Percentiles rank a stretch among this genome's conserved stretches.
These are phyloP conservation scores for Rubia balearica DNA, from an alignment of 305 asterid genomes.

Conservation along the genomic window DNA sequence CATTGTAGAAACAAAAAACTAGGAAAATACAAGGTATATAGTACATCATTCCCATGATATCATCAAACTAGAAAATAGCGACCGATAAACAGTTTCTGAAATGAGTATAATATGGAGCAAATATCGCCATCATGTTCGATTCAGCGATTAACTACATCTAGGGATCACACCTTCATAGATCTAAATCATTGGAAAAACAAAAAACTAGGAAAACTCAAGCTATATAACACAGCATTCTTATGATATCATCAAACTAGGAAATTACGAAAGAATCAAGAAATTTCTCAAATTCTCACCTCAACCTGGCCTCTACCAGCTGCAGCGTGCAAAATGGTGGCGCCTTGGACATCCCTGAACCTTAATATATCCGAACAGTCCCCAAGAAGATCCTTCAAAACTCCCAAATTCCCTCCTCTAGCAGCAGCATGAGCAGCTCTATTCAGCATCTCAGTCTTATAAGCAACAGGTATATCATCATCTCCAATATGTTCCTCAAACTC, in stretches of 20 bases:
- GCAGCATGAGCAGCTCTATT: slow-evolving; percentile 88
- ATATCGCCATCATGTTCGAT: no score
- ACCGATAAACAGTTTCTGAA: no score
- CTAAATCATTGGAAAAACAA: background rate
- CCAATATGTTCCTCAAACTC: slow-evolving; percentile 37
- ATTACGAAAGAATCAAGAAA: background rate
- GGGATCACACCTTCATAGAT: no score
- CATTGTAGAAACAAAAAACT: no score
- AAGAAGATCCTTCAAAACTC: slow-evolving; percentile 62
- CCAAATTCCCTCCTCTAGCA: slow-evolving; percentile 85
- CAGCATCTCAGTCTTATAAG: slow-evolving; percentile 72
- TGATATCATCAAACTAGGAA: background rate
- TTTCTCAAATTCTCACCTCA: slow-evolving; percentile 42
- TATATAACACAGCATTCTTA: background rate
- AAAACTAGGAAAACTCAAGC: background rate
- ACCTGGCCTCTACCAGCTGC: slow-evolving; percentile 91
- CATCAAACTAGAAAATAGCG: no score
- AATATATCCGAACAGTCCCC: slow-evolving; percentile 47
- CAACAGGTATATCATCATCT: slow-evolving; percentile 44
- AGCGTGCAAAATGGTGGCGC: slow-evolving; percentile 73
- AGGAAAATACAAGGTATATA: no score
- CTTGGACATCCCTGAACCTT: slow-evolving; percentile 63
- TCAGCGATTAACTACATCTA: no score
- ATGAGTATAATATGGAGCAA: no score
- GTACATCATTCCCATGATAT: no score